Conservation (phyloP, 129 eudicot genomes). For the Scalesia atractyloides region DNA sequence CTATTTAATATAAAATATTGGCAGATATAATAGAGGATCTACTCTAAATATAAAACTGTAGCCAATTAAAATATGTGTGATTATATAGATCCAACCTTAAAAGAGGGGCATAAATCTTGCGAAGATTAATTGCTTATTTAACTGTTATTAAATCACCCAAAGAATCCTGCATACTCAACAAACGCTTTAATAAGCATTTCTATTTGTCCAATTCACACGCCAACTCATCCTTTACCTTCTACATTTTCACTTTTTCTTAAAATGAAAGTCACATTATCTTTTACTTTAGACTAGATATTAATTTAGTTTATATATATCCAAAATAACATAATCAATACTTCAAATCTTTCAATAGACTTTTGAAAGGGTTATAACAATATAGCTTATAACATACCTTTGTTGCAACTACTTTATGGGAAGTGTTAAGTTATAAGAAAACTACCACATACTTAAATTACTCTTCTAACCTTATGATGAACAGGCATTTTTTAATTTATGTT, state of each 20-base stretch:
- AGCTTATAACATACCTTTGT: no score
- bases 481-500: no score
- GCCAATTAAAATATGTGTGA: not conserved
- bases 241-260: slow-evolving; percentile 9
- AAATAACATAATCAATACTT: no score
- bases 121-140: not conserved
- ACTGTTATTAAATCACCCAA: not conserved
- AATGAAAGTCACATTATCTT: not conserved
- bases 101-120: slow-evolving; percentile 4
- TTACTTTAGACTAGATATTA: not conserved
- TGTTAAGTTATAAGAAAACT: no score
- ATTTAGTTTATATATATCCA: not conserved
- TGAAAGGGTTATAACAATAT: no score
- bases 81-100: slow-evolving; percentile 1
- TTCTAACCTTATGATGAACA: no score
- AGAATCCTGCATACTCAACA: not conserved
- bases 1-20: not conserved
- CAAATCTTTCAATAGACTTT: no score
- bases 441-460: no score
- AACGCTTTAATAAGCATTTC: not conserved
- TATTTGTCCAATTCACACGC: slow-evolving; percentile 20
- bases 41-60: not conserved
- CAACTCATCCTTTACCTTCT: not conserved
- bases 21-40: not conserved
- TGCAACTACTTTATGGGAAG: no score